Percentiles rank a stretch among this genome's conserved stretches.
These are phyloP conservation scores for Staphylotrichum tortipilum DNA, from an alignment of 495 filamentous ascomycete species.

Conservation along the genomic window DNA sequence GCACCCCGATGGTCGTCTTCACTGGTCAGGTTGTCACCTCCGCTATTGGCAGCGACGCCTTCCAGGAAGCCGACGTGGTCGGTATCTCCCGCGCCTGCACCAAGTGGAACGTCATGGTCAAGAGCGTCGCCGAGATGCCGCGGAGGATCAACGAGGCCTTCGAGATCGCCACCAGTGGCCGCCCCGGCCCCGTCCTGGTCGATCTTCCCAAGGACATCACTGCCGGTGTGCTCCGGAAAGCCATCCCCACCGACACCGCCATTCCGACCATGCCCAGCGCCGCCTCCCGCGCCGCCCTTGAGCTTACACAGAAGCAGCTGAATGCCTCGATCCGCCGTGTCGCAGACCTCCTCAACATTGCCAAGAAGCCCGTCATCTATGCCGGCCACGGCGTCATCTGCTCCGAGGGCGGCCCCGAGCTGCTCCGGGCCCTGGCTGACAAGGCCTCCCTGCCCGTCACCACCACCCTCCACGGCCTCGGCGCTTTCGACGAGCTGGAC, in stretches of 20 bases:
- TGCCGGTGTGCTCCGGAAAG: constrained; percentile 52
- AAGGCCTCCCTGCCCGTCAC: constrained; percentile 70
- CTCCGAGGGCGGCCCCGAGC: constrained; percentile 53
- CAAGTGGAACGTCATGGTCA: constrained; percentile 83
- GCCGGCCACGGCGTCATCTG: constrained; percentile 63
- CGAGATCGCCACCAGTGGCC: constrained; percentile 68
- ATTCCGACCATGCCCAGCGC: constrained; percentile 62
- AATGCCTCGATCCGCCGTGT: constrained; percentile 53
- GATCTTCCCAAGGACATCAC: constrained; percentile 76
- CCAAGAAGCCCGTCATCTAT: constrained; percentile 71
- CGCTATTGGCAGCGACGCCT: constrained; percentile 70
- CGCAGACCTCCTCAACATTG: constrained; percentile 58
- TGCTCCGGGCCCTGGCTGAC: constrained; percentile 61
- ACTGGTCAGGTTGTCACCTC: constrained; percentile 65
- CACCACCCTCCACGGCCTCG: constrained; percentile 69
- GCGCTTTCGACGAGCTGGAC: constrained; percentile 69
- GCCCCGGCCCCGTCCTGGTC: constrained; percentile 71
- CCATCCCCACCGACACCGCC: constrained; percentile 59
- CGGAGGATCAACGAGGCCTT: constrained; percentile 76
- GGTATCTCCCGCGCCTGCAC: constrained; percentile 72
- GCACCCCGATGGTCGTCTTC: constrained; percentile 72
- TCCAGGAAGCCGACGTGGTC: constrained; percentile 71
- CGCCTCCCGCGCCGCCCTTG: constrained; percentile 56
- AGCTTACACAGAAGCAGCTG: constrained; percentile 50
- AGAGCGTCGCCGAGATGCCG: constrained; percentile 69